Conservation (phyloP, 371 early-diverging fungal genomes). For the Circinella minor region DNA sequence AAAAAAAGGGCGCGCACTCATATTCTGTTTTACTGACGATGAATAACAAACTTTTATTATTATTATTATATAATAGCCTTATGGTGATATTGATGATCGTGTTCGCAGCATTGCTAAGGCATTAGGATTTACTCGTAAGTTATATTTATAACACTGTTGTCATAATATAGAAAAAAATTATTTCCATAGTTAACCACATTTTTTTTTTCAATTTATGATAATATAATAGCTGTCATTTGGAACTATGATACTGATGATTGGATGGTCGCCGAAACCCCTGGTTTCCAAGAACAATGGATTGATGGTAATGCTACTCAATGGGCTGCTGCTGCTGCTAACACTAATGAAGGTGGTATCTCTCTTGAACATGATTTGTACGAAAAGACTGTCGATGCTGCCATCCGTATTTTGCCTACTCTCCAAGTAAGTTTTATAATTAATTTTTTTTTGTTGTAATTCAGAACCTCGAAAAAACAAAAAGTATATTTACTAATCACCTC, state of each 20-base stretch:
- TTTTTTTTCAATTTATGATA: no score
- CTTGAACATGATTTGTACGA: constrained; percentile 62
- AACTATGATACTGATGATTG: constrained; percentile 54
- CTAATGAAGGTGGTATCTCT: constrained; percentile 55
- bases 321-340: constrained; percentile 36
- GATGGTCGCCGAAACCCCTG: constrained; percentile 37
- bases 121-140: constrained; percentile 56
- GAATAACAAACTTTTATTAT: not conserved
- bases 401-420: constrained; percentile 58
- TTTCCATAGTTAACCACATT: not conserved
- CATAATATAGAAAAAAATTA: not conserved
- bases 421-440: no score
- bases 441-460: no score
- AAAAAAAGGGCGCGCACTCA: not conserved
- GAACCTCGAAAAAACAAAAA: no score
- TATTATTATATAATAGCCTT: constrained; percentile 41
- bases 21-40: not conserved
- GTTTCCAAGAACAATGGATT: constrained; percentile 42
- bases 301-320: constrained; percentile 56
- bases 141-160: not conserved
- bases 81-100: constrained; percentile 72
- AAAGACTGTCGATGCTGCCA: constrained; percentile 62
- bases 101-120: constrained; percentile 63
- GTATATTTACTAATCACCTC: no score
- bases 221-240: constrained; percentile 48